Percentiles rank a stretch among this genome's conserved stretches.
Evolutionary conservation across 2,329 filamentous ascomycete species (phyloP).

Genomic region (Aphanoascus verrucosus): DNA sequence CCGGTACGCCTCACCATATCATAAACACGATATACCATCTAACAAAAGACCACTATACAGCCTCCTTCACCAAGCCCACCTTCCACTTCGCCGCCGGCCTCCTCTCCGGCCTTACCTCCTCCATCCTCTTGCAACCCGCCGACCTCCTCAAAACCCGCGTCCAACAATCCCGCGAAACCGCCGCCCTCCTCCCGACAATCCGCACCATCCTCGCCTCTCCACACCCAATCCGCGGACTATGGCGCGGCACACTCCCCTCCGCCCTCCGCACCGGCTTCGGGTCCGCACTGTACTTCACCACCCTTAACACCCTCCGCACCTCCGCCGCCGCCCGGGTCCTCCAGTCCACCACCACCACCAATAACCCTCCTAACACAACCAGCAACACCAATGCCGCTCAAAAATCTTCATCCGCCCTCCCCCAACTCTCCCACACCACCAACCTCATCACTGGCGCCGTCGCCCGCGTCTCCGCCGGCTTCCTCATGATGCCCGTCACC

Average conservation of each 20-base stretch:
- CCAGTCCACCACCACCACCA: conserved; percentile 25
- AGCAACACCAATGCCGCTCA: not conserved
- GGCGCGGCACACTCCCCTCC: conserved; percentile 86
- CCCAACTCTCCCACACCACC: conserved; percentile 69
- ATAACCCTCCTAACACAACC: not conserved
- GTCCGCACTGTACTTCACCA: conserved; percentile 86
- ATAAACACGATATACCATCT: not conserved
- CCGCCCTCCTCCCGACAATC: conserved; percentile 58
- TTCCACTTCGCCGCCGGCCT: conserved; percentile 87
- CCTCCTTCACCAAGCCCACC: conserved; percentile 29
- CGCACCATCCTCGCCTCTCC: conserved; percentile 57
- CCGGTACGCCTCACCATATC: not conserved
- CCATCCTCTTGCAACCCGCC: conserved; percentile 83
- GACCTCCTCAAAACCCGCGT: conserved; percentile 94
- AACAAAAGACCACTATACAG: not conserved
- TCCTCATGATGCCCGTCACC: conserved; percentile 89
- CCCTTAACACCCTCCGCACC: conserved; percentile 72
- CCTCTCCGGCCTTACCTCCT: conserved; percentile 74
- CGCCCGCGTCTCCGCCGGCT: conserved; percentile 75
- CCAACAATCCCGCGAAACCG: conserved; percentile 64
- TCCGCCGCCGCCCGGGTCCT: conserved; percentile 41
- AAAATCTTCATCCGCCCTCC: conserved; percentile 56
- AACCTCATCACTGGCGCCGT: conserved; percentile 78
- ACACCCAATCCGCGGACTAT: conserved; percentile 62
- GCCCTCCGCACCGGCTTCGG: conserved; percentile 89